These are phyloP conservation scores for Bauhinia variegata DNA, from an alignment of 306 rosid species.

Conservation along the genomic window DNA sequence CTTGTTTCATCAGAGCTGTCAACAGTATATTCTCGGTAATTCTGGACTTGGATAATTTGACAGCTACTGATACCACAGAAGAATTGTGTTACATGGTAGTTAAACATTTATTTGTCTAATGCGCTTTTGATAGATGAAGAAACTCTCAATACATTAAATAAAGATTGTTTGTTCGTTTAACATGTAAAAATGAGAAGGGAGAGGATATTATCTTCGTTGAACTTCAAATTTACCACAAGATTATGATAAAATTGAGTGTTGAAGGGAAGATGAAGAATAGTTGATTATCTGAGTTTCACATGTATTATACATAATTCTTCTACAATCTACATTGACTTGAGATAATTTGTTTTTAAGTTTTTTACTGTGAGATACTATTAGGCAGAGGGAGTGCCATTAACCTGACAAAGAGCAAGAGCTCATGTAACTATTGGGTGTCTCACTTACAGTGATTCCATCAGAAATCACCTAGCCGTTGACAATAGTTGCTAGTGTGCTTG, in stretches of 20 bases:
- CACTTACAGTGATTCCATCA: no score
- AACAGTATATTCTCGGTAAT: conserved; percentile 22
- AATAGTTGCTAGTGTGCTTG: background rate
- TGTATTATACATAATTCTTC: conserved; percentile 4
- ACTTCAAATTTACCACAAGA: no score
- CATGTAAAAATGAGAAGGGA: no score
- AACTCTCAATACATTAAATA: no score
- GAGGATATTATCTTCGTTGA: no score
- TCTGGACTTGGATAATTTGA: background rate
- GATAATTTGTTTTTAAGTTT: conserved; percentile 8
- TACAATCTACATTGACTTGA: no score
- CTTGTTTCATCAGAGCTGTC: no score
- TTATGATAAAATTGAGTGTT: conserved; percentile 7
- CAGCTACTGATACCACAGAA: background rate
- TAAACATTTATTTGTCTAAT: background rate
- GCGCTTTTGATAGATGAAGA: no score
- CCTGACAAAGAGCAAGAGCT: background rate
- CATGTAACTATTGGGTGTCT: no score
- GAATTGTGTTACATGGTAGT: conserved; percentile 10
- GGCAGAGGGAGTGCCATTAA: background rate
- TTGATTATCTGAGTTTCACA: background rate
- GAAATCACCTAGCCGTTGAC: conserved; percentile 1
- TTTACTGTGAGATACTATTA: conserved; percentile 2
- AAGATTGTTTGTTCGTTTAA: no score
- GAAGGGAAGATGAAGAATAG: background rate